phyloP scores from a whole-genome alignment of 1,139 yeast genomes.

The Candida sanyaensis region DNA sequence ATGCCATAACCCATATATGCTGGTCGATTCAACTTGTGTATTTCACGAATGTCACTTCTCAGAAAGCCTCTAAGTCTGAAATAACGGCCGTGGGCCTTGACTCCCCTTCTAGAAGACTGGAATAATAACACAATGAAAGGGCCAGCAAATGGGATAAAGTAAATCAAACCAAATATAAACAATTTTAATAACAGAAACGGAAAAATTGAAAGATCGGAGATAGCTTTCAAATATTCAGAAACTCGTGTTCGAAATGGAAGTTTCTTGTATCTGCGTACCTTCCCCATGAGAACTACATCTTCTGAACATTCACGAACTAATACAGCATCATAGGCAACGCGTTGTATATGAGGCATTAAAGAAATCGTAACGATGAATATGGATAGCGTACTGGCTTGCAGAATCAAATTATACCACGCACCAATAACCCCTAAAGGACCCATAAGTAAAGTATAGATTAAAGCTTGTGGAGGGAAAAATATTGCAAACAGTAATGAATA shows the following conservation, averaged over 20 bases:
- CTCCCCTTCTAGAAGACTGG: constrained; percentile 62
- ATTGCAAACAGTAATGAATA: constrained; percentile 40
- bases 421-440: constrained; percentile 58
- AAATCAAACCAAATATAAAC: constrained; percentile 35
- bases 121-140: constrained; percentile 55
- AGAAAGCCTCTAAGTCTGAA: constrained; percentile 59
- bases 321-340: constrained; percentile 58
- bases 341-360: constrained; percentile 60
- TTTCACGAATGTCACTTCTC: constrained; percentile 33
- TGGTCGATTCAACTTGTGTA: constrained; percentile 30
- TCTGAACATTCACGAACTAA: constrained; percentile 51
- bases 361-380: constrained; percentile 49
- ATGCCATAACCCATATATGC: constrained; percentile 57
- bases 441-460: constrained; percentile 46
- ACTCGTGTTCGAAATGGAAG: constrained; percentile 32
- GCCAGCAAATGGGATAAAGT: constrained; percentile 63
- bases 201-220: constrained; percentile 26
- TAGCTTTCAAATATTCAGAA: constrained; percentile 21
- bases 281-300: constrained; percentile 46
- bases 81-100: constrained; percentile 58
- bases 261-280: constrained; percentile 28
- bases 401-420: constrained; percentile 55
- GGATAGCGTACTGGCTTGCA: constrained; percentile 53
- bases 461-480: constrained; percentile 51
- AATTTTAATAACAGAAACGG: constrained; percentile 31